These are phyloP conservation scores for Geosmithia putterillii DNA, from an alignment of 2,329 filamentous ascomycete genomes.

Conservation along the genomic window DNA sequence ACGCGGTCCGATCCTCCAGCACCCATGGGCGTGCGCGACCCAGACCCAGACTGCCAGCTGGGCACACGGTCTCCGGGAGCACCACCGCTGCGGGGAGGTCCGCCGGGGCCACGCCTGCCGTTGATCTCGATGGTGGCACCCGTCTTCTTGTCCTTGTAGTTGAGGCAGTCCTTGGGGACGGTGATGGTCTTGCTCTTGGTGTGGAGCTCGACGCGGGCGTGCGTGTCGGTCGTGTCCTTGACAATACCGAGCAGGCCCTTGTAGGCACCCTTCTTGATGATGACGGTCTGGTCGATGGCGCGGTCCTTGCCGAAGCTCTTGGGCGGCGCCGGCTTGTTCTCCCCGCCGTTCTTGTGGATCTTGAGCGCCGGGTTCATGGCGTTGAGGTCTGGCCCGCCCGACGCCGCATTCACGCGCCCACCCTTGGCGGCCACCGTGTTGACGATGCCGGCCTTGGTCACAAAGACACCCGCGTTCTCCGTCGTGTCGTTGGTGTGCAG, in stretches of 20 bases:
- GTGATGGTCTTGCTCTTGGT: slow-evolving; percentile 88
- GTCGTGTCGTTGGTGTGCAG: slow-evolving; percentile 71
- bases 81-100: slow-evolving; percentile 29
- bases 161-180: slow-evolving; percentile 69
- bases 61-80: slow-evolving; percentile 26
- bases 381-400: slow-evolving; percentile 63
- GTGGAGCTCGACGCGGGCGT: slow-evolving; percentile 84
- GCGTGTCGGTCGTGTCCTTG: slow-evolving; percentile 80
- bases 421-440: slow-evolving; percentile 91
- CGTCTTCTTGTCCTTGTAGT: slow-evolving; percentile 73
- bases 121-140: slow-evolving; percentile 68
- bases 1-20: slow-evolving; percentile 51
- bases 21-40: slow-evolving; percentile 57
- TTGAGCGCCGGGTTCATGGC: slow-evolving; percentile 89
- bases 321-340: slow-evolving; percentile 42
- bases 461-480: slow-evolving; percentile 84
- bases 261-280: slow-evolving; percentile 74
- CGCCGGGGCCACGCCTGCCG: slow-evolving; percentile 28
- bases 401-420: slow-evolving; percentile 54
- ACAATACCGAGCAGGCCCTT: slow-evolving; percentile 93
- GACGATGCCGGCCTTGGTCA: slow-evolving; percentile 74
- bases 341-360: slow-evolving; percentile 46
- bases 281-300: slow-evolving; percentile 83
- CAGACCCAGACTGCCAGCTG: slow-evolving; percentile 44
- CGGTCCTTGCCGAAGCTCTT: slow-evolving; percentile 71